These are phyloP conservation scores for Protomyces pachydermus DNA, from an alignment of 1,139 yeast genomes.

Conservation along the genomic window DNA sequence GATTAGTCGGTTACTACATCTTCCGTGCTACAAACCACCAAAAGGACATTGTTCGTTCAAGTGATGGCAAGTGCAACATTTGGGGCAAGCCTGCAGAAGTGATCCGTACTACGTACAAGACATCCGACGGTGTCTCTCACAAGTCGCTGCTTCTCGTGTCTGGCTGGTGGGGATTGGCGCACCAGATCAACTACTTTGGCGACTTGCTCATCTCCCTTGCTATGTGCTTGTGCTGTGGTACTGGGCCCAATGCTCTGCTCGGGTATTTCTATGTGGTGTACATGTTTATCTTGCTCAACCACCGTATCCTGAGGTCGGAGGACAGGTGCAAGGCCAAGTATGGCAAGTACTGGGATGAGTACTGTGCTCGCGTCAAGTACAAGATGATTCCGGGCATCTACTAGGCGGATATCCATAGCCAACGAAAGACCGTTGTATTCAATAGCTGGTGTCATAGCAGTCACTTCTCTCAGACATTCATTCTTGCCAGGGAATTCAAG, in stretches of 20 bases:
- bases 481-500: no score
- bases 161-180: constrained; percentile 95
- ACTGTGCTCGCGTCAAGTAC: constrained; percentile 75
- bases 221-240: constrained; percentile 93
- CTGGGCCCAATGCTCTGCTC: constrained; percentile 55
- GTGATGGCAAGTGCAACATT: constrained; percentile 65
- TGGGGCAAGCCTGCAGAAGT: constrained; percentile 35
- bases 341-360: constrained; percentile 78
- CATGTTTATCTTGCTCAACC: constrained; percentile 74
- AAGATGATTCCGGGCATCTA: constrained; percentile 84
- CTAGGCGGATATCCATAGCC: constrained; percentile 38
- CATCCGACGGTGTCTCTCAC: constrained; percentile 40
- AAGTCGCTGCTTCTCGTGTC: constrained; percentile 70
- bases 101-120: constrained; percentile 15
- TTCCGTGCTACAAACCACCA: constrained; percentile 81
- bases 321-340: constrained; percentile 82
- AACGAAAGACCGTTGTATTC: no score
- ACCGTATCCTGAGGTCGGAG: constrained; percentile 86
- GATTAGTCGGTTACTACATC: constrained; percentile 66
- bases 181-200: constrained; percentile 91
- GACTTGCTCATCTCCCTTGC: constrained; percentile 89
- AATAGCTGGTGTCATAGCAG: no score
- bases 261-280: constrained; percentile 83
- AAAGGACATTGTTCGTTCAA: constrained; percentile 62
- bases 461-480: no score